Conservation (phyloP, 1,139 yeast species). For the Barnettozyma hawaiiensis region DNA sequence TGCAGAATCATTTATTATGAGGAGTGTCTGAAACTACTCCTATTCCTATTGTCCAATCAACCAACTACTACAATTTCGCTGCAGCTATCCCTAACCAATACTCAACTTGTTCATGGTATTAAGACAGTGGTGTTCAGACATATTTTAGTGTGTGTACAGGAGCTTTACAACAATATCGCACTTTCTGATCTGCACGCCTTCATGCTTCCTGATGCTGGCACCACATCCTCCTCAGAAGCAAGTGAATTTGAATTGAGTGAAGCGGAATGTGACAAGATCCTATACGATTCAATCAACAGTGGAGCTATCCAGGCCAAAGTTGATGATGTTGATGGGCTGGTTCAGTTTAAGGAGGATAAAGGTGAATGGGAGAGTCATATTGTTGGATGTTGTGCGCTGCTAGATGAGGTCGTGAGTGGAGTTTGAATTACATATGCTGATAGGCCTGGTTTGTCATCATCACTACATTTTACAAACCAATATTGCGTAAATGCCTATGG, state of each 20-base stretch:
- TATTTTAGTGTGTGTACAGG: constrained; percentile 12
- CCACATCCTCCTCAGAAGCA: constrained; percentile 3
- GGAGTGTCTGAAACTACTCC: not conserved
- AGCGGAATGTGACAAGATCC: constrained; percentile 11
- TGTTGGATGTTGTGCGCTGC: constrained; percentile 15
- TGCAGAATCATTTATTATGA: constrained; percentile 5
- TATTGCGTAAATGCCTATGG: no score
- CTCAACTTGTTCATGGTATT: not conserved
- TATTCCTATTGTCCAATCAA: not conserved
- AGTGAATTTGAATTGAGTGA: constrained; percentile 7
- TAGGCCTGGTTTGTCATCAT: not conserved
- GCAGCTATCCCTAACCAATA: not conserved
- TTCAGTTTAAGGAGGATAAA: constrained; percentile 24
- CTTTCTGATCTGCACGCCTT: constrained; percentile 2
- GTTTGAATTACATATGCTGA: not conserved
- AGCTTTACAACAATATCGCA: constrained; percentile 19
- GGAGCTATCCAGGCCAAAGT: constrained; percentile 26
- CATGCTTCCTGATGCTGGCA: constrained; percentile 9
- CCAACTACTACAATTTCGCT: not conserved
- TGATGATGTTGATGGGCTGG: constrained; percentile 32
- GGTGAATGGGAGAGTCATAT: constrained; percentile 22
- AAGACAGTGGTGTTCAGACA: constrained; percentile 2
- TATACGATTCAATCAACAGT: constrained; percentile 19
- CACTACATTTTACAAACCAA: not conserved
- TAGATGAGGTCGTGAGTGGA: constrained; percentile 21